Percentiles rank a stretch among this genome's conserved stretches.
Evolutionary conservation across 306 rosid genomes (phyloP).

Genomic region (Sophora flavescens): DNA sequence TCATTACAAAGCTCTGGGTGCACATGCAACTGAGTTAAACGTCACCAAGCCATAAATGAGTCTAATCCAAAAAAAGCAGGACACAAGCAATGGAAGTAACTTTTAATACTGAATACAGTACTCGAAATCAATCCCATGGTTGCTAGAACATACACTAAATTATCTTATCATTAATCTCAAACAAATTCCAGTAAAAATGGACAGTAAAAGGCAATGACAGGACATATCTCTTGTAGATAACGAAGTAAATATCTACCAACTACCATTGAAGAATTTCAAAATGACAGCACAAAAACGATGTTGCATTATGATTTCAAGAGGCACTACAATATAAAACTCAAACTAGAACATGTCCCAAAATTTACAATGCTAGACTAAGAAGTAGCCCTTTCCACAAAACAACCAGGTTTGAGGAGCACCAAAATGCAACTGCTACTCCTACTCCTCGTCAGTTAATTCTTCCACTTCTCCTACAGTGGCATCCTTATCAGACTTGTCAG

Average conservation of each 20-base stretch:
- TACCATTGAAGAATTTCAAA: constrained; percentile 17
- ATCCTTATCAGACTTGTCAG: constrained; percentile 65
- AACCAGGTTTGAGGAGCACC: not conserved
- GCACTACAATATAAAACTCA: not conserved
- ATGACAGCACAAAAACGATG: constrained; percentile 29
- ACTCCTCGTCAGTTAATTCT: constrained; percentile 69
- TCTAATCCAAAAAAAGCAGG: not conserved
- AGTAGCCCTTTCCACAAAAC: not conserved
- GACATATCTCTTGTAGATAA: not conserved
- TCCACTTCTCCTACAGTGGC: constrained; percentile 50
- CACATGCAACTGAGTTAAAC: not conserved
- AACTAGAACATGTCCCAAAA: constrained; percentile 33
- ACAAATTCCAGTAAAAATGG: not conserved
- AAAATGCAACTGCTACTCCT: not conserved
- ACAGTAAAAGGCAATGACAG: not conserved
- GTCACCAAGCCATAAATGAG: not conserved
- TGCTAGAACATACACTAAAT: not conserved
- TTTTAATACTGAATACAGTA: not conserved
- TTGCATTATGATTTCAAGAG: constrained; percentile 10
- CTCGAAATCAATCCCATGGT: not conserved
- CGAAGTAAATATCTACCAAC: not conserved
- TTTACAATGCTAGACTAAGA: constrained; percentile 45
- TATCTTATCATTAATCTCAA: not conserved
- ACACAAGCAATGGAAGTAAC: constrained; percentile 1
- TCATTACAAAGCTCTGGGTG: not conserved